Percentiles rank a stretch among this genome's conserved stretches.
These are phyloP conservation scores for Euphorbia neoarborescens DNA, from an alignment of 441 rosid genomes.

Conservation along the genomic window DNA sequence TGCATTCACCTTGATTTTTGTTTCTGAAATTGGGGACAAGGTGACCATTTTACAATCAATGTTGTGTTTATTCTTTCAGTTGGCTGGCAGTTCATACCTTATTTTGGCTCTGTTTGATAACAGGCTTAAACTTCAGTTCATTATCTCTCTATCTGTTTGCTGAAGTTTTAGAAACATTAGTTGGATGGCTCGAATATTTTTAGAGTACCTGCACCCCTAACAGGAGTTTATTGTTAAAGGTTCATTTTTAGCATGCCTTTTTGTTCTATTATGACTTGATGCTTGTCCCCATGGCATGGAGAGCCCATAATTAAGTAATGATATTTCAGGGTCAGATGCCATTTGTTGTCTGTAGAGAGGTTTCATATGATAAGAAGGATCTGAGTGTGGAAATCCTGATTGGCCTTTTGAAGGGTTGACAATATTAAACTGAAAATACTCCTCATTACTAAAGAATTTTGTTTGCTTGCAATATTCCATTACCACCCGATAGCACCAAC, in stretches of 20 bases:
- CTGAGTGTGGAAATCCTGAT: not conserved
- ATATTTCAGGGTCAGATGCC: not conserved
- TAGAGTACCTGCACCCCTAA: not conserved
- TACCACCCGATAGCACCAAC: not conserved
- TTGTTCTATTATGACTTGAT: not conserved
- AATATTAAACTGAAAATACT: too few species aligned
- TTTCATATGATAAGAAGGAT: too few species aligned
- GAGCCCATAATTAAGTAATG: not conserved
- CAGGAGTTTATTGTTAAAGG: not conserved
- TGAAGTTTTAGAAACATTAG: constrained; percentile 5
- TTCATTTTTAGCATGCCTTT: not conserved
- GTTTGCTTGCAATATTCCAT: not conserved
- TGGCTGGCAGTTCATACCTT: not conserved
- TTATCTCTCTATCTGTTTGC: constrained; percentile 6
- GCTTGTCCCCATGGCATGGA: not conserved
- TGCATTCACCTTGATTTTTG: constrained; percentile 86
- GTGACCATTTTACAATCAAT: constrained; percentile 26
- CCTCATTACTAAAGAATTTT: not conserved
- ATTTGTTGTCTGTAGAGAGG: too few species aligned
- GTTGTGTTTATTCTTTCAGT: not conserved
- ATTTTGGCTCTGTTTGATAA: not conserved
- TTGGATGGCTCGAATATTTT: not conserved
- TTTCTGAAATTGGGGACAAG: constrained; percentile 95
- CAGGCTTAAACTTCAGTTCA: not conserved
- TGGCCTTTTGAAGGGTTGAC: not conserved